Evolutionary conservation across 75 land plant genomes (phyloP).

Genomic region (Isoetes taiwanensis): DNA sequence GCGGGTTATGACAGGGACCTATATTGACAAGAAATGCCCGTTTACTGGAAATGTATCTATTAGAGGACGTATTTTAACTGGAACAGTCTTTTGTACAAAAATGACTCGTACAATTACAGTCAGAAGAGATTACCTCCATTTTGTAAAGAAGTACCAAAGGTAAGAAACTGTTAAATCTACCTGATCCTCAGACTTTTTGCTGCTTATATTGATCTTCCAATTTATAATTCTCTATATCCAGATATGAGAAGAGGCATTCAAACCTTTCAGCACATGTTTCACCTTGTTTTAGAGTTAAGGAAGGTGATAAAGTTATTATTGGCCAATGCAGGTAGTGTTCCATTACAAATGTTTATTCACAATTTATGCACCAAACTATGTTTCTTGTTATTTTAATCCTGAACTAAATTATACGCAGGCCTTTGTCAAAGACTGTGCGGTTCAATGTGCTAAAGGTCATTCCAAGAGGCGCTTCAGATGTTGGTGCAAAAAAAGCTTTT

Average conservation of each 20-base stretch:
- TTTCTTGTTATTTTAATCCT: neutral
- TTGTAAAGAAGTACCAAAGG: slow-evolving; percentile 53
- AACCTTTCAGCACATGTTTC: slow-evolving; percentile 45
- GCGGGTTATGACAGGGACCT: slow-evolving; percentile 26
- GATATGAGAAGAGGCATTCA: slow-evolving; percentile 53
- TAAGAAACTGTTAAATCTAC: neutral
- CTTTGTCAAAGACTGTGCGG: slow-evolving; percentile 44
- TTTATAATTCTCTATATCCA: slow-evolving; percentile 1
- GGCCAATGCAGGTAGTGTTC: slow-evolving; percentile 57
- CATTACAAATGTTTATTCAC: neutral
- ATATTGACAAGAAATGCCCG: slow-evolving; percentile 60
- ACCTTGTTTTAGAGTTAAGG: slow-evolving; percentile 63
- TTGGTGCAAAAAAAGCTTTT: slow-evolving; percentile 34
- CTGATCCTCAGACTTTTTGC: too few species aligned
- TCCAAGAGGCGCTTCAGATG: slow-evolving; percentile 29
- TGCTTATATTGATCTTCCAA: neutral
- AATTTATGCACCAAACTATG: too few species aligned
- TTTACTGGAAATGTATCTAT: slow-evolving; percentile 53
- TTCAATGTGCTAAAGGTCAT: slow-evolving; percentile 45
- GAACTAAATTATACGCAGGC: slow-evolving; percentile 17
- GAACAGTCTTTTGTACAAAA: slow-evolving; percentile 55
- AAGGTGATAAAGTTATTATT: slow-evolving; percentile 53
- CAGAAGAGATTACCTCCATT: slow-evolving; percentile 46
- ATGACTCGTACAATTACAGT: slow-evolving; percentile 49
- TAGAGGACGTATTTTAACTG: slow-evolving; percentile 47